phyloP scores from a whole-genome alignment of 2,329 filamentous ascomycete species.

The Neofusicoccum ribis region DNA sequence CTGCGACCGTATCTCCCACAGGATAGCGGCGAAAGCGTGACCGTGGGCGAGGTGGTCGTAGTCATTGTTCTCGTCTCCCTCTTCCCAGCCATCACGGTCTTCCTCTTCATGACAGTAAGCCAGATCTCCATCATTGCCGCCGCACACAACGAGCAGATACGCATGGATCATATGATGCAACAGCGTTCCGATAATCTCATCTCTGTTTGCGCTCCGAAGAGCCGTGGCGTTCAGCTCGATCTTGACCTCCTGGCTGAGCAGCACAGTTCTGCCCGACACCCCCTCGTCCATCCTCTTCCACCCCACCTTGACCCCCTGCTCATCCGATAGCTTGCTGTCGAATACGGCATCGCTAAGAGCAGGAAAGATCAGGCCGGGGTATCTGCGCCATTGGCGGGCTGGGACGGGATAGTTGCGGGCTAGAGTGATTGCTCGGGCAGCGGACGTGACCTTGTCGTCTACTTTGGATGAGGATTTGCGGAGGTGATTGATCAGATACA shows the following conservation, averaged over 20 bases:
- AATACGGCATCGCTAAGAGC: conserved; percentile 40
- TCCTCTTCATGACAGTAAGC: no score
- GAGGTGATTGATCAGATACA: conserved; percentile 39
- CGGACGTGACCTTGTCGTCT: not conserved
- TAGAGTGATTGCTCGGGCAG: conserved; percentile 24
- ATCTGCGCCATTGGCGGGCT: conserved; percentile 27
- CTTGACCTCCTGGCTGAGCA: conserved; percentile 36
- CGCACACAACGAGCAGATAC: conserved; percentile 46
- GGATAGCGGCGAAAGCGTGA: conserved; percentile 42
- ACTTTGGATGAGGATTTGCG: conserved; percentile 21
- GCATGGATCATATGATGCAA: conserved; percentile 51
- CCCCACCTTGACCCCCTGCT: conserved; percentile 37
- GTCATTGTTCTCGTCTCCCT: conserved; percentile 32
- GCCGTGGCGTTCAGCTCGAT: conserved; percentile 34
- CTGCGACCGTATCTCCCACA: conserved; percentile 38
- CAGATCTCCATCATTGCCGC: conserved; percentile 22
- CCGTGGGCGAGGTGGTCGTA: conserved; percentile 35
- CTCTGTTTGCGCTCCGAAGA: conserved; percentile 29
- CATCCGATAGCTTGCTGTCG: conserved; percentile 35
- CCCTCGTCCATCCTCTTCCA: conserved; percentile 28
- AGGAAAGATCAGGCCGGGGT: conserved; percentile 39
- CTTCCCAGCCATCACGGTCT: not conserved
- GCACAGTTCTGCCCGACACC: conserved; percentile 39
- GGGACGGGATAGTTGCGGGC: conserved; percentile 24
- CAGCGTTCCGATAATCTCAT: conserved; percentile 38